phyloP scores from a whole-genome alignment of 202 grass and related monocot species.

The Panicum hallii region DNA sequence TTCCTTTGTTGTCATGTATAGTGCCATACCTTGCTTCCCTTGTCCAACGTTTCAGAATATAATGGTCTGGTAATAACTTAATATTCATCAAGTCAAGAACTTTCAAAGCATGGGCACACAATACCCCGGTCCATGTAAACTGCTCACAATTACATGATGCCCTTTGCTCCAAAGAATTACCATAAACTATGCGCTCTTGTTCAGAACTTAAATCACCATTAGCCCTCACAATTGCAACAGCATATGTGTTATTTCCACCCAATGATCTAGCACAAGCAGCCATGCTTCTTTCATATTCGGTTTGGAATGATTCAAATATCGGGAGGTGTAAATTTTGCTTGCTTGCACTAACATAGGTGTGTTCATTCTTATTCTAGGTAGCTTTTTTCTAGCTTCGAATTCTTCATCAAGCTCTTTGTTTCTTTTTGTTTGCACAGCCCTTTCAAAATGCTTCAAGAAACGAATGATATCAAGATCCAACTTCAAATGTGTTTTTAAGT shows the following conservation, averaged over 20 bases:
- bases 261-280: neutral
- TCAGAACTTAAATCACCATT: neutral
- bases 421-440: too few relatives aligned
- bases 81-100: neutral
- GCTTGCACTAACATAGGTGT: too few relatives aligned
- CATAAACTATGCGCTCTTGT: neutral
- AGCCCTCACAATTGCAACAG: neutral
- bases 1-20: too few relatives aligned
- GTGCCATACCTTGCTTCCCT: neutral
- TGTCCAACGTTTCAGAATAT: neutral
- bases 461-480: too few relatives aligned
- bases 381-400: too few relatives aligned
- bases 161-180: neutral
- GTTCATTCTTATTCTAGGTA: too few relatives aligned
- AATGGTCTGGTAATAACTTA: neutral
- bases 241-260: neutral
- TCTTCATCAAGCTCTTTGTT: too few relatives aligned
- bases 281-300: neutral
- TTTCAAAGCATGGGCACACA: neutral
- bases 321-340: too few relatives aligned
- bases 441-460: too few relatives aligned
- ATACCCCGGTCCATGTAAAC: neutral
- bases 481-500: too few relatives aligned
- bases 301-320: neutral
- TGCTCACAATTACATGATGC: neutral